Evolutionary conservation across 495 filamentous ascomycete genomes (phyloP), one percentile per base, ranked within the genome.

Genomic region (Pyrenopolyporus hunteri): DNA sequence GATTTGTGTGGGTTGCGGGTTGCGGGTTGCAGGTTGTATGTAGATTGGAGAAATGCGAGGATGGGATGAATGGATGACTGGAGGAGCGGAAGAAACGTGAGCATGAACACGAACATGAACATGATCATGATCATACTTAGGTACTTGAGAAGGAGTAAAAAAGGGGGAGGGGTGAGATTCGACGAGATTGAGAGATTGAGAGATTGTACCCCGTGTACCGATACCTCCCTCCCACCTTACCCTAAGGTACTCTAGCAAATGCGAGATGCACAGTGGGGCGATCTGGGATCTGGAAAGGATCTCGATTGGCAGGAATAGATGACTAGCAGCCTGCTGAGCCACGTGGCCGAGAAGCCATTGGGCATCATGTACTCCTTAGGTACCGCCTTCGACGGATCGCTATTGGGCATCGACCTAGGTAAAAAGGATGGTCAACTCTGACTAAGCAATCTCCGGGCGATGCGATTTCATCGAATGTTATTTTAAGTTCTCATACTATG

Each of bases 201-300:
- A 20, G 4, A 42, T 42, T 4, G 10, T 23, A 20, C 13, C 20
- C 23, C 37, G 37, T 23, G 54, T 59, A 65, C 44, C 36, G 29
- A 51, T 61, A 55, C 61, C 9, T 43, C 33, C 9, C 6, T 50
- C 42, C 22, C 8, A 37, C 50, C 14, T 20, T 22, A 17, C 6
- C 9, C 10, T 7, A 6, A 13, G 3, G 35, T 37, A 40, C 37
- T n/a, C 37, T 45, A 23, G 23, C 42, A 23, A 13, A 55, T 66
- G 57, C 57, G 36, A 61, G 57, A 66, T 61, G 52, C 19, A 51
- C 28, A 47, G 63, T 60, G 57, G 63, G 56, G 52, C 44, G 59
- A 65, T 66, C 63, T 66, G 46, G 63, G 63, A 66, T 66, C 63
- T 66, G 29, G 51, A 39, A 60, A 44, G 59, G 63, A 66, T 66